phyloP scores from a whole-genome alignment of 352 stramenopile species.

The Globisporangium recalcitrans region DNA sequence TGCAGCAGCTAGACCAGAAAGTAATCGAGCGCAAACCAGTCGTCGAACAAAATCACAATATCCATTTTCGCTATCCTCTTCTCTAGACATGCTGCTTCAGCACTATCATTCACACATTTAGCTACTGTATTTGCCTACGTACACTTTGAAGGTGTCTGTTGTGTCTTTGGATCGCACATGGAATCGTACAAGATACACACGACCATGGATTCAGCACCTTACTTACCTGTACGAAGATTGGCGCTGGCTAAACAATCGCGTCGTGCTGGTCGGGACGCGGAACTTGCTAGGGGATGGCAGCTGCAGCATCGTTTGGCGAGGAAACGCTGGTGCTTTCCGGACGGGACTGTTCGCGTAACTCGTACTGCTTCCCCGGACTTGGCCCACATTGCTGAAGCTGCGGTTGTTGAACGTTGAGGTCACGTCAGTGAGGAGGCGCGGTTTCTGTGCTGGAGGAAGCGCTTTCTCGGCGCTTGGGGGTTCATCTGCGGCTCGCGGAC shows the following conservation, averaged over 20 bases:
- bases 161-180: neutral
- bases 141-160: slow-evolving; percentile 4
- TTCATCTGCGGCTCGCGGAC: slow-evolving; percentile 33
- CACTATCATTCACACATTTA: neutral
- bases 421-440: slow-evolving; percentile 31
- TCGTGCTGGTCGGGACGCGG: slow-evolving; percentile 33
- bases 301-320: slow-evolving; percentile 10
- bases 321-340: slow-evolving; percentile 9
- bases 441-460: slow-evolving; percentile 35
- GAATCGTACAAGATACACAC: neutral
- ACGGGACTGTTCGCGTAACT: slow-evolving; percentile 15
- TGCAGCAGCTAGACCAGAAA: slow-evolving; percentile 2
- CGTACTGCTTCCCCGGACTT: slow-evolving; percentile 8
- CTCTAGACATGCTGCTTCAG: neutral
- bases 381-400: slow-evolving; percentile 18
- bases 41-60: slow-evolving; percentile 8
- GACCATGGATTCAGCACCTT: slow-evolving; percentile 7
- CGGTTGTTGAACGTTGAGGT: slow-evolving; percentile 21
- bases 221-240: slow-evolving; percentile 28
- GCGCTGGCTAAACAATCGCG: slow-evolving; percentile 39
- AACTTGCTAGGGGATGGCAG: slow-evolving; percentile 50
- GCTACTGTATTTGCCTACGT: neutral
- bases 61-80: slow-evolving; percentile 7
- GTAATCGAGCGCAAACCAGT: neutral
- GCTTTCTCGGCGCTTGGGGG: slow-evolving; percentile 44